Conservation (phyloP, 2,329 filamentous ascomycete genomes). For the Alternaria sp. region DNA sequence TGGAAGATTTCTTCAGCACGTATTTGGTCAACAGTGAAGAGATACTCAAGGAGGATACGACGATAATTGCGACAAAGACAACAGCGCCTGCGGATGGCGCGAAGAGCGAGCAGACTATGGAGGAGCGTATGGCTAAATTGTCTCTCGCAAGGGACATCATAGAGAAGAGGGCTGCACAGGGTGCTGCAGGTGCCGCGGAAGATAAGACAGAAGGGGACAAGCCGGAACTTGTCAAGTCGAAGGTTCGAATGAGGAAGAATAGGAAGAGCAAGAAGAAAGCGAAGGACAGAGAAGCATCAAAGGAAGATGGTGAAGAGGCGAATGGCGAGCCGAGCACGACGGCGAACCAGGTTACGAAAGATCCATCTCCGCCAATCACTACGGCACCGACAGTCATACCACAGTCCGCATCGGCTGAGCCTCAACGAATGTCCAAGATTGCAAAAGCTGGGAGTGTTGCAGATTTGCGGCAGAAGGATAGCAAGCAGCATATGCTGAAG, state of each 20-base stretch:
- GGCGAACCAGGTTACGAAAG: constrained; percentile 7
- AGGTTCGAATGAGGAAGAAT: constrained; percentile 45
- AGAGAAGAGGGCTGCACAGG: constrained; percentile 21
- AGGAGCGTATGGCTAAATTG: constrained; percentile 31
- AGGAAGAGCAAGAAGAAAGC: constrained; percentile 31
- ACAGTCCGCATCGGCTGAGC: neutral
- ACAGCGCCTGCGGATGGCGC: constrained; percentile 5
- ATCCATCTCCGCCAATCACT: constrained; percentile 5
- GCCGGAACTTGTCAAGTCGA: constrained; percentile 43
- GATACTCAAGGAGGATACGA: constrained; percentile 56
- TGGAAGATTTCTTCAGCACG: constrained; percentile 78
- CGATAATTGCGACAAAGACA: constrained; percentile 11
- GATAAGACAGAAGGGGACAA: constrained; percentile 9
- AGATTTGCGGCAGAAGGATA: constrained; percentile 32
- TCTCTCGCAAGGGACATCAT: constrained; percentile 23
- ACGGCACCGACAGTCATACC: neutral
- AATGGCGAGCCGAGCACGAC: constrained; percentile 15
- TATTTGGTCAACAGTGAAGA: constrained; percentile 66
- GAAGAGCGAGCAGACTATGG: constrained; percentile 26
- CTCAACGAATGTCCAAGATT: constrained; percentile 18
- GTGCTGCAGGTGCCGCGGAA: constrained; percentile 1
- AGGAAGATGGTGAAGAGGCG: constrained; percentile 16
- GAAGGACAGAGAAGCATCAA: constrained; percentile 26
- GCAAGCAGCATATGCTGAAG: constrained; percentile 36
- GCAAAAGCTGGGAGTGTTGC: constrained; percentile 39